Conservation (phyloP, 2,329 filamentous ascomycete genomes). For the Samsoniella hepiali region DNA sequence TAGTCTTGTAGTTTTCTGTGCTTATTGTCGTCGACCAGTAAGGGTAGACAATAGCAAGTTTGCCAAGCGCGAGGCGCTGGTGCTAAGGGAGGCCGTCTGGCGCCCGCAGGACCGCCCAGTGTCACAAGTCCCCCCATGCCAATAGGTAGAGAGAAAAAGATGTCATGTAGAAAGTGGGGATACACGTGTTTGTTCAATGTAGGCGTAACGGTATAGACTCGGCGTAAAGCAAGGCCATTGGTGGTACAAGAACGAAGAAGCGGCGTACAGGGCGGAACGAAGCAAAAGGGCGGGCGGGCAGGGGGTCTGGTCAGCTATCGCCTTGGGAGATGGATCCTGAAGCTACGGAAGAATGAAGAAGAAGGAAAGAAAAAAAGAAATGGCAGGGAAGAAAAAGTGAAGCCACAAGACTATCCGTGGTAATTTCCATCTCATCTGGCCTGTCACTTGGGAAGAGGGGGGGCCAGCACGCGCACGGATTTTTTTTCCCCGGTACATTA, state of each 20-base stretch:
- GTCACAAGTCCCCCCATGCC: neutral
- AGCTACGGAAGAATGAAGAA: neutral
- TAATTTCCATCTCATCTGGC: conserved; percentile 10
- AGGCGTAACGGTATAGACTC: neutral
- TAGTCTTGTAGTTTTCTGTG: too few relatives aligned
- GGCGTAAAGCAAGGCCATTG: neutral
- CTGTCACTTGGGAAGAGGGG: neutral
- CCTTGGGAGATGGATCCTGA: neutral
- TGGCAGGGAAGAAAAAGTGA: neutral
- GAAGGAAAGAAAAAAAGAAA: neutral
- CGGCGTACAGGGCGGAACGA: neutral
- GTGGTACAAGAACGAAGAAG: neutral
- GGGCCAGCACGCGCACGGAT: neutral
- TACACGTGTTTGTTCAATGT: neutral
- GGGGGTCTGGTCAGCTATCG: neutral
- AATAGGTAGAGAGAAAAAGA: neutral
- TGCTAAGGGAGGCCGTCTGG: too few relatives aligned
- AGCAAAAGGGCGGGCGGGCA: neutral
- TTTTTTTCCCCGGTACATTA: neutral
- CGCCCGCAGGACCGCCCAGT: too few relatives aligned
- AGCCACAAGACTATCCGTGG: neutral
- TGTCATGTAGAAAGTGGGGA: neutral
- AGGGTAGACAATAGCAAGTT: neutral
- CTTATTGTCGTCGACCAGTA: too few relatives aligned
- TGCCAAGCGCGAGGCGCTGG: too few relatives aligned